These are phyloP conservation scores for Boletellus deceptivus DNA, from an alignment of 1,284 basidiomycete genomes.

Conservation along the genomic window DNA sequence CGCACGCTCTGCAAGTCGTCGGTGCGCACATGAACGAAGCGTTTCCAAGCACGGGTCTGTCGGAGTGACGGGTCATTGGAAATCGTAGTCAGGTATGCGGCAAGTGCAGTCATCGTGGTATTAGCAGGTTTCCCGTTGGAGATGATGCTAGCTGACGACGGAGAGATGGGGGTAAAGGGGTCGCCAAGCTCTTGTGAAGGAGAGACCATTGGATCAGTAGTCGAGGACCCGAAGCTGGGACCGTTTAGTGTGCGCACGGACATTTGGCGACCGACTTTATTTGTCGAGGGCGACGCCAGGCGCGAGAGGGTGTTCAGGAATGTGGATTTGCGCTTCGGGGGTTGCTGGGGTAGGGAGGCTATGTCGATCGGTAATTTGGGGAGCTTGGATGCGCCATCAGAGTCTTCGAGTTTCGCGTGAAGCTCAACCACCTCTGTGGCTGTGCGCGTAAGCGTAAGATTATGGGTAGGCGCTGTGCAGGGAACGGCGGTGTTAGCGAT, in stretches of 20 bases:
- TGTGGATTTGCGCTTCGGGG: constrained; percentile 72
- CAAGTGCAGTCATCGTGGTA: constrained; percentile 63
- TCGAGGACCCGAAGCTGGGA: constrained; percentile 23
- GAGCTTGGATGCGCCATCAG: constrained; percentile 51
- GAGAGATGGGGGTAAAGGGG: constrained; percentile 52
- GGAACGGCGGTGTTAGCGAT: constrained; percentile 34
- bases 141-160: constrained; percentile 26
- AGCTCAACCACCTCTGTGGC: constrained; percentile 74
- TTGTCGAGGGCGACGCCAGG: constrained; percentile 63
- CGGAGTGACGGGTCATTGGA: constrained; percentile 66
- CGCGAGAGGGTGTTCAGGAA: constrained; percentile 81
- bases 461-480: constrained; percentile 76
- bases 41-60: constrained; percentile 72
- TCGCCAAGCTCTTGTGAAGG: constrained; percentile 57
- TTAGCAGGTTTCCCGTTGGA: constrained; percentile 32
- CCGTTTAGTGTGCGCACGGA: constrained; percentile 35
- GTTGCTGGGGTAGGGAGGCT: constrained; percentile 45
- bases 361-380: constrained; percentile 62
- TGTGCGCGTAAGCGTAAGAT: constrained; percentile 79
- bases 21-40: constrained; percentile 80
- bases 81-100: constrained; percentile 75
- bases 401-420: constrained; percentile 65
- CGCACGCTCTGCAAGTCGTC: constrained; percentile 86
- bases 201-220: constrained; percentile 43
- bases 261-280: constrained; percentile 40